Evolutionary conservation across 345 rosid species (phyloP).

Genomic region (Gossypium rotundifolium): DNA sequence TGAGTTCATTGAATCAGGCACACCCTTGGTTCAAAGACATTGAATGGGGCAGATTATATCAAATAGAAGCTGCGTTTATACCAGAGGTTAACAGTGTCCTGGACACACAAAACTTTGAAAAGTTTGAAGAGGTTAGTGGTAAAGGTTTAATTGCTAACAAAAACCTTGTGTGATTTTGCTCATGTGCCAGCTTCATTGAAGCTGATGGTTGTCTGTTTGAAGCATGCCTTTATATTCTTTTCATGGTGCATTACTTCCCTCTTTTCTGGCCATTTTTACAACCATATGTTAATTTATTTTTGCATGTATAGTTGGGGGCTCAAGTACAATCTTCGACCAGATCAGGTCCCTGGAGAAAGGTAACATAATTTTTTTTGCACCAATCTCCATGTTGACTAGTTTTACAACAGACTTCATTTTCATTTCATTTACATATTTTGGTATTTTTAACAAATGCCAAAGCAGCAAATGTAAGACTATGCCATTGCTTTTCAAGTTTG

Average conservation of each 20-base stretch:
- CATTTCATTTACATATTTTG: not conserved
- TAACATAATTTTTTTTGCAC: slow-evolving; percentile 7
- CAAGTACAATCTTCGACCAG: slow-evolving; percentile 27
- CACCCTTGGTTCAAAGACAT: slow-evolving; percentile 57
- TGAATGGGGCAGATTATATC: slow-evolving; percentile 57
- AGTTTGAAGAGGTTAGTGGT: slow-evolving; percentile 57
- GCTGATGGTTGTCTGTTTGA: not conserved
- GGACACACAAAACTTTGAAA: slow-evolving; percentile 64
- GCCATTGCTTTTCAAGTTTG: not conserved
- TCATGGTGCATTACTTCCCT: not conserved
- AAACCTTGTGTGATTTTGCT: not conserved
- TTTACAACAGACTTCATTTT: not conserved
- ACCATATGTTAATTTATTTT: not conserved
- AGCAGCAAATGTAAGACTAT: not conserved
- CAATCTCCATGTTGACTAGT: not conserved
- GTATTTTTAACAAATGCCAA: not conserved
- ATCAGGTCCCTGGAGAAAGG: slow-evolving; percentile 64
- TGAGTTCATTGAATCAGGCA: slow-evolving; percentile 25
- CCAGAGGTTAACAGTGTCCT: slow-evolving; percentile 59
- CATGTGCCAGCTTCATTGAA: not conserved
- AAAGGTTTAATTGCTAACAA: not conserved
- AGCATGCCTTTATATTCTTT: not conserved
- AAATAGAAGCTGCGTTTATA: slow-evolving; percentile 53
- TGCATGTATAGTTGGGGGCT: slow-evolving; percentile 27
- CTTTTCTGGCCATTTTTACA: not conserved